Base-by-base conservation (phyloP, 331 rosid genomes). In the Acacia concinna region DNA sequence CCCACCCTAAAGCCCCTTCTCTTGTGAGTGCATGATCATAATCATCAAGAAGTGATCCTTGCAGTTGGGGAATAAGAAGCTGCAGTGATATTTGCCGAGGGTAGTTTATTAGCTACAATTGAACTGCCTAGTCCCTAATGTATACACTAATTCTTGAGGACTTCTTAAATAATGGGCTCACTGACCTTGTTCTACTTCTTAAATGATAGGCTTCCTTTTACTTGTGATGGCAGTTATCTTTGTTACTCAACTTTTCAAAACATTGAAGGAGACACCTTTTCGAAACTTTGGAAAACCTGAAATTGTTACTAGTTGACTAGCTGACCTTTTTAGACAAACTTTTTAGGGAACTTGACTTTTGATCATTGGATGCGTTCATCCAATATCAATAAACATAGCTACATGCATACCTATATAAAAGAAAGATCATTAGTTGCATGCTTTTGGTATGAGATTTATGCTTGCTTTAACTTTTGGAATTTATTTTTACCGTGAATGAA, bases 61-160 rank as follows among this genome's bases (percentile, higher is more conserved):
- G 97, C 93, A 10, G 99, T 90, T 0, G 99, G 99, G 47, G 99
- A 96, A 54, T 98, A 96, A 82, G 97, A 96, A 85, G 98, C 99
- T 88, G 9, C 70, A 37, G 40, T 37, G 79, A 87, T 96, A 63
- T 96, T 98, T 67, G 91, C 98, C 0, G 94, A 97, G 63, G 98
- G 98, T 54, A 86, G 92, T 73, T 32, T 91, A 31, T 77, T 93
- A 72, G 84, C 98, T 5, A 71, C 91, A 17, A 52, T 93, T 57
- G 99, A 91, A 67, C 93, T 96, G 60, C 99, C 99, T 15, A 93
- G 84, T 23, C 51, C 94, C 98, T 98, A 7, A 91, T 98, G 2
- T 94, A 93, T 34, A 89, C 86, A 66, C 79, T 96, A 78, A 84
- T 96, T 82, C 1, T 77, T 1, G 97, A 93, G 86, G 99, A 96